A percentile compares a stretch with the other conserved stretches of the same genome.
phyloP scores from a whole-genome alignment of 768 basidiomycete genomes.

The Chiua virens region DNA sequence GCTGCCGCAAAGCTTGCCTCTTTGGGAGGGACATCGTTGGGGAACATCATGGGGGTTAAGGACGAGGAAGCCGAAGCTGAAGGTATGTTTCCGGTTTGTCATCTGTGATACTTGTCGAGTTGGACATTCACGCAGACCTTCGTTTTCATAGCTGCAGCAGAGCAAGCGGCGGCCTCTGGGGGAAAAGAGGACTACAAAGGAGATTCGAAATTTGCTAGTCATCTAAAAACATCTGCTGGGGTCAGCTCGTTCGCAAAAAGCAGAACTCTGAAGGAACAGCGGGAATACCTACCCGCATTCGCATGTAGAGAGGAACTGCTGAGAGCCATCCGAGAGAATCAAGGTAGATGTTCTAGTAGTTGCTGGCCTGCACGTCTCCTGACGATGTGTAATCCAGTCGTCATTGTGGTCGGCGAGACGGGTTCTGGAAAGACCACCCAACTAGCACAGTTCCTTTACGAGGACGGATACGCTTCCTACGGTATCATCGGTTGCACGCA shows the following conservation, averaged over 20 bases:
- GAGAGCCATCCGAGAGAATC: conserved; percentile 87
- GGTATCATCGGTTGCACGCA: conserved; percentile 97
- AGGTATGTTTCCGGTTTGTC: conserved; percentile 52
- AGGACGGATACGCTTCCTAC: conserved; percentile 90
- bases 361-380: background rate
- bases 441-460: conserved; percentile 91
- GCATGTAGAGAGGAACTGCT: conserved; percentile 94
- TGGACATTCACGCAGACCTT: conserved; percentile 79
- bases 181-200: conserved; percentile 79
- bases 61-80: conserved; percentile 93
- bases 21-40: conserved; percentile 89
- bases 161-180: conserved; percentile 47
- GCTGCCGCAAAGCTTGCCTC: conserved; percentile 94
- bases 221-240: conserved; percentile 78
- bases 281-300: conserved; percentile 97
- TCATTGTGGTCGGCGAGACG: conserved; percentile 98
- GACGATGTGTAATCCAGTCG: conserved; percentile 49
- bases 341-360: conserved; percentile 55
- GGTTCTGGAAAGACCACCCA: conserved; percentile 99
- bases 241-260: conserved; percentile 79
- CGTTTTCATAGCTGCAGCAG: conserved; percentile 50
- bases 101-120: conserved; percentile 41
- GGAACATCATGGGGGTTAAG: conserved; percentile 96
- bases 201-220: conserved; percentile 96
- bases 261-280: conserved; percentile 88